phyloP scores from a whole-genome alignment of 75 land plant species.

The Chamaecyparis obtusa region DNA sequence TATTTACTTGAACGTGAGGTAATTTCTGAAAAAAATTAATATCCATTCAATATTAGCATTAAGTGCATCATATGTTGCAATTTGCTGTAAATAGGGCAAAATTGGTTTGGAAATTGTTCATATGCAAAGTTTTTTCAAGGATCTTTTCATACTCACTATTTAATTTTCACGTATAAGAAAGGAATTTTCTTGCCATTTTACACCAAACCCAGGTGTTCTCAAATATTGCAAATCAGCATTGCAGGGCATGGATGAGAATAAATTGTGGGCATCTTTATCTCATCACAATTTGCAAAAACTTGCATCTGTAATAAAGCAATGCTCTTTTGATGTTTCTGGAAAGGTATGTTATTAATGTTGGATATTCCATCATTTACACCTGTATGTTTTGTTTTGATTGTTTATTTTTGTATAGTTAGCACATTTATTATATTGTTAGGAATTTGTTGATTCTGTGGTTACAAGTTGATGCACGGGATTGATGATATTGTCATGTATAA shows the following conservation, averaged over 20 bases:
- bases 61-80: not conserved
- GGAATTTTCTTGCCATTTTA: not conserved
- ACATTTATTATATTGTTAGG: too few relatives aligned
- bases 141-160: not conserved
- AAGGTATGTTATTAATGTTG: slow-evolving; percentile 87
- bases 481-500: too few relatives aligned
- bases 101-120: not conserved
- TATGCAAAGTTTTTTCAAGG: not conserved
- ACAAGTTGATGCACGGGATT: too few relatives aligned
- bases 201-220: not conserved
- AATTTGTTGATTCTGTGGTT: too few relatives aligned
- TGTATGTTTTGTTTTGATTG: too few relatives aligned
- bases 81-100: not conserved
- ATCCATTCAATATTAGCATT: not conserved
- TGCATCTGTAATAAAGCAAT: slow-evolving; percentile 65
- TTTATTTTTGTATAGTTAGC: too few relatives aligned
- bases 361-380: too few relatives aligned
- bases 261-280: slow-evolving; percentile 72
- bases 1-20: slow-evolving; percentile 82
- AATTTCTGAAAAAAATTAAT: not conserved
- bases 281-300: slow-evolving; percentile 47
- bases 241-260: slow-evolving; percentile 63
- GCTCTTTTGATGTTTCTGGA: slow-evolving; percentile 66
- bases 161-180: not conserved
- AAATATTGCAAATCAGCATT: not conserved